phyloP scores from a whole-genome alignment of 805 yeast genomes.

The Myxozyma monticola region DNA sequence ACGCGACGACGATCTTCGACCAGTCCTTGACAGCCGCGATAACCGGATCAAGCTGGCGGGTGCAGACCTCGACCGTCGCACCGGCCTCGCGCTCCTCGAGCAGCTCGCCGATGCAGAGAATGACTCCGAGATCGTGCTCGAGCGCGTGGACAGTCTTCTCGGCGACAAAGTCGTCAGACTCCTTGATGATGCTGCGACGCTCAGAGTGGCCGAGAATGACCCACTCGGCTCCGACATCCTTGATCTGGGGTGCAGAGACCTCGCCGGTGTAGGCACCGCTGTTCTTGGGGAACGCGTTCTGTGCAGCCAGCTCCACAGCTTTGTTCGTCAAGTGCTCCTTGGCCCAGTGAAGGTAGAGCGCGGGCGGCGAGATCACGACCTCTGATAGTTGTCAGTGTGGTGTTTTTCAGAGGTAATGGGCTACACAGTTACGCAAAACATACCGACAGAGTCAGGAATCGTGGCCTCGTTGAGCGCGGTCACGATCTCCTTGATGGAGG shows the following conservation, averaged over 20 bases:
- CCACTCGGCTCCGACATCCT: slow-evolving; percentile 92
- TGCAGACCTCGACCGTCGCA: slow-evolving; percentile 79
- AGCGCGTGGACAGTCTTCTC: slow-evolving; percentile 92
- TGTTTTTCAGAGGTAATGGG: background rate
- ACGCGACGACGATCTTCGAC: slow-evolving; percentile 90
- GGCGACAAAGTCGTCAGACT: slow-evolving; percentile 80
- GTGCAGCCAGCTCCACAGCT: slow-evolving; percentile 82
- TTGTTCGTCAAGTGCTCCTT: slow-evolving; percentile 63
- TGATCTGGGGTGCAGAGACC: slow-evolving; percentile 80
- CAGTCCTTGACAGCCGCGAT: slow-evolving; percentile 80
- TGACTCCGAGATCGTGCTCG: slow-evolving; percentile 84
- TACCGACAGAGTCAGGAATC: slow-evolving; percentile 67
- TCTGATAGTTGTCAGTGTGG: slow-evolving; percentile 35
- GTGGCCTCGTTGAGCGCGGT: slow-evolving; percentile 77
- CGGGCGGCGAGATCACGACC: slow-evolving; percentile 96
- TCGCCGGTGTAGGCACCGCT: slow-evolving; percentile 99
- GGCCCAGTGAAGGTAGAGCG: slow-evolving; percentile 83
- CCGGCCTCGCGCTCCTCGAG: slow-evolving; percentile 77
- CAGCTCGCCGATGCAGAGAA: slow-evolving; percentile 94
- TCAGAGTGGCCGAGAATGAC: slow-evolving; percentile 97
- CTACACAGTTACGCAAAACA: background rate
- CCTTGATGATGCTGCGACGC: slow-evolving; percentile 92
- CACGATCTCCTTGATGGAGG: slow-evolving; percentile 78
- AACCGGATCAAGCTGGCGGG: slow-evolving; percentile 88
- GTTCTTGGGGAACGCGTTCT: slow-evolving; percentile 82